Evolutionary conservation across 768 basidiomycete genomes (phyloP).

Genomic region (Kwoniella europaea): DNA sequence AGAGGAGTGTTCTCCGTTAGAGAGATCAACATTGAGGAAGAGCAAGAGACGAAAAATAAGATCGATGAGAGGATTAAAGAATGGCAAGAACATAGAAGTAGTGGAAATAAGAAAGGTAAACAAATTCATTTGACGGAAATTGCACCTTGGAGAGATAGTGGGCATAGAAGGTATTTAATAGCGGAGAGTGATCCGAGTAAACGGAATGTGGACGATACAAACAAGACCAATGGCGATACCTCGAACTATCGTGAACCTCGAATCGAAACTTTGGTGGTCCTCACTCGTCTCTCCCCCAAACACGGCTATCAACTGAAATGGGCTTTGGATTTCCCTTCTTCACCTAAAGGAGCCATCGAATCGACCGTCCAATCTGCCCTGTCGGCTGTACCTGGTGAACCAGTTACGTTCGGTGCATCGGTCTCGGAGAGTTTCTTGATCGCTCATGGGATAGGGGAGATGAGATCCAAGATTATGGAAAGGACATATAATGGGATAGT

Average conservation of each 20-base stretch:
- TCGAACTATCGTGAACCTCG: conserved; percentile 47
- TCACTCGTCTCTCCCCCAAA: conserved; percentile 63
- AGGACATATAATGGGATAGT: conserved; percentile 60
- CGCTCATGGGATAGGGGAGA: conserved; percentile 56
- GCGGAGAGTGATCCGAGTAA: conserved; percentile 53
- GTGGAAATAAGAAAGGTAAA: conserved; percentile 61
- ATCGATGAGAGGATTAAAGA: conserved; percentile 65
- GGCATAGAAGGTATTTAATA: conserved; percentile 67
- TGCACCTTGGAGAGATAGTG: conserved; percentile 66
- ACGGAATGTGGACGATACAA: background rate
- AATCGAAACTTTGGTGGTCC: conserved; percentile 64
- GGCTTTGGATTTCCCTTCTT: conserved; percentile 64
- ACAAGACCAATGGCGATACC: background rate
- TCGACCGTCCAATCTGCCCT: conserved; percentile 64
- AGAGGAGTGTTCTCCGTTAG: conserved; percentile 53
- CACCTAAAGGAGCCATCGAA: conserved; percentile 66
- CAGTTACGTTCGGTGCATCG: conserved; percentile 61
- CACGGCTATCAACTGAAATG: conserved; percentile 66
- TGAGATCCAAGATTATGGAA: conserved; percentile 59
- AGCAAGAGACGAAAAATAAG: conserved; percentile 60
- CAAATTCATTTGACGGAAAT: conserved; percentile 65
- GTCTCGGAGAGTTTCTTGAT: conserved; percentile 56
- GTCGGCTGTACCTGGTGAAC: conserved; percentile 59
- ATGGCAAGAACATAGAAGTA: conserved; percentile 63
- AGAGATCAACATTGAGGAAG: conserved; percentile 47